Evolutionary conservation across 345 rosid species (phyloP).

Genomic region (Salix dunnii): DNA sequence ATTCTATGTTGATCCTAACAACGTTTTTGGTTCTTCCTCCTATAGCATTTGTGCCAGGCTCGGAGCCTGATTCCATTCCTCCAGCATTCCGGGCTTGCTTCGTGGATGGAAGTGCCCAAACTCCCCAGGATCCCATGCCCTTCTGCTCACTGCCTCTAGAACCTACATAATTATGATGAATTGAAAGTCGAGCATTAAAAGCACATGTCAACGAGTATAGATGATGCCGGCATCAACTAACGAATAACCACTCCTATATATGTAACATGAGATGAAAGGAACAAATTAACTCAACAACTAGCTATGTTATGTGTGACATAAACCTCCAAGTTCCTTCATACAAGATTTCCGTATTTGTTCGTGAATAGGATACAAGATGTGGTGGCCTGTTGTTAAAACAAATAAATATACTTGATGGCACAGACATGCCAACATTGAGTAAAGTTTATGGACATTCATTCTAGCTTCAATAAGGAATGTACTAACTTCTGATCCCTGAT

Average conservation of each 20-base stretch:
- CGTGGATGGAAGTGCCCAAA: slow-evolving; percentile 42
- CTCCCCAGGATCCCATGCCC: slow-evolving; percentile 16
- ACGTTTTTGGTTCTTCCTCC: slow-evolving; percentile 45
- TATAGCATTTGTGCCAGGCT: slow-evolving; percentile 14
- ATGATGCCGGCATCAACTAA: background rate
- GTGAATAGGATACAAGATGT: no score
- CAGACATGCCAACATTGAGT: no score
- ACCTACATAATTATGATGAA: slow-evolving; percentile 24
- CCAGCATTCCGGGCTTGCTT: slow-evolving; percentile 11
- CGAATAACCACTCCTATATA: no score
- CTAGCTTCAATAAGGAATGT: no score
- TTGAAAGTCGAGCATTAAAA: background rate
- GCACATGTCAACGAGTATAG: background rate
- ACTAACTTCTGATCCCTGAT: no score
- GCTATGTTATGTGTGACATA: background rate
- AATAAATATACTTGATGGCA: no score
- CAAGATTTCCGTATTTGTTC: no score
- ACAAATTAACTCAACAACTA: background rate
- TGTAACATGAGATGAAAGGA: background rate
- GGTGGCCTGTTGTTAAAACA: no score
- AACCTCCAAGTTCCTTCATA: no score
- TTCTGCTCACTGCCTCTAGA: slow-evolving; percentile 20
- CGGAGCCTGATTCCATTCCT: slow-evolving; percentile 3
- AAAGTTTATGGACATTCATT: no score
- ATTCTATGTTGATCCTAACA: slow-evolving; percentile 75